Conservation (phyloP, 192 early-diverging fungal genomes). For the Coemansia reversa region DNA sequence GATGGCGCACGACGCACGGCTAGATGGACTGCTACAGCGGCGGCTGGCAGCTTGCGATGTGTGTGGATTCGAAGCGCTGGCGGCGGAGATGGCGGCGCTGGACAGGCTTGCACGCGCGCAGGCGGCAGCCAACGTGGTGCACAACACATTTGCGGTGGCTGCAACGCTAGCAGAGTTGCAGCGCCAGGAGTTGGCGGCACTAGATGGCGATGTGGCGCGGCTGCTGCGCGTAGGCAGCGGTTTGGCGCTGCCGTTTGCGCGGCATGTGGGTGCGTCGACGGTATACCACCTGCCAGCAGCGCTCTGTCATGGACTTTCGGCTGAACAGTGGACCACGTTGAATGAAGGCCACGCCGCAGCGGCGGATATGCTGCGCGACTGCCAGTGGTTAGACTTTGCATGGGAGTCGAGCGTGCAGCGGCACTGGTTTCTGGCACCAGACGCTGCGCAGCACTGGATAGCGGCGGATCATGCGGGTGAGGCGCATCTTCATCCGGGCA, state of each 20-base stretch:
- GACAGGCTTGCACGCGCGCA: slow-evolving; percentile 33
- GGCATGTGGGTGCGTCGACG: slow-evolving; percentile 43
- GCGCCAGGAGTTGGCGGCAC: slow-evolving; percentile 27
- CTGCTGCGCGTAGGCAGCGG: slow-evolving; percentile 36
- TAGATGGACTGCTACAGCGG: slow-evolving; percentile 35
- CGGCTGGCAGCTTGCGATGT: slow-evolving; percentile 29
- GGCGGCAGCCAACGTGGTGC: slow-evolving; percentile 38
- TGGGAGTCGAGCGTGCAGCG: slow-evolving; percentile 38
- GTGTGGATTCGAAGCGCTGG: slow-evolving; percentile 37
- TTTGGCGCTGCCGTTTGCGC: slow-evolving; percentile 33
- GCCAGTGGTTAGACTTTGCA: slow-evolving; percentile 35
- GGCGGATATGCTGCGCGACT: slow-evolving; percentile 14
- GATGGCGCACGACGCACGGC: slow-evolving; percentile 41
- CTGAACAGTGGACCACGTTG: slow-evolving; percentile 15
- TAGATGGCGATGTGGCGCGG: slow-evolving; percentile 24
- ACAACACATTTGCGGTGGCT: slow-evolving; percentile 41
- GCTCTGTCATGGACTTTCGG: slow-evolving; percentile 15
- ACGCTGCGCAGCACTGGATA: slow-evolving; percentile 24
- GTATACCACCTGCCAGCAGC: slow-evolving; percentile 33
- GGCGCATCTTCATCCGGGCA: slow-evolving; percentile 28
- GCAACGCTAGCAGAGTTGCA: slow-evolving; percentile 45
- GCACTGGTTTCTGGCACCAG: slow-evolving; percentile 35
- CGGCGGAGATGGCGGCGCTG: slow-evolving; percentile 35
- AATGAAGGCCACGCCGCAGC: slow-evolving; percentile 6
- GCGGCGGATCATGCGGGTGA: slow-evolving; percentile 18